Percentiles rank a stretch among this genome's conserved stretches.
phyloP scores from a whole-genome alignment of 495 filamentous ascomycete species.

The Penicillium manginii region DNA sequence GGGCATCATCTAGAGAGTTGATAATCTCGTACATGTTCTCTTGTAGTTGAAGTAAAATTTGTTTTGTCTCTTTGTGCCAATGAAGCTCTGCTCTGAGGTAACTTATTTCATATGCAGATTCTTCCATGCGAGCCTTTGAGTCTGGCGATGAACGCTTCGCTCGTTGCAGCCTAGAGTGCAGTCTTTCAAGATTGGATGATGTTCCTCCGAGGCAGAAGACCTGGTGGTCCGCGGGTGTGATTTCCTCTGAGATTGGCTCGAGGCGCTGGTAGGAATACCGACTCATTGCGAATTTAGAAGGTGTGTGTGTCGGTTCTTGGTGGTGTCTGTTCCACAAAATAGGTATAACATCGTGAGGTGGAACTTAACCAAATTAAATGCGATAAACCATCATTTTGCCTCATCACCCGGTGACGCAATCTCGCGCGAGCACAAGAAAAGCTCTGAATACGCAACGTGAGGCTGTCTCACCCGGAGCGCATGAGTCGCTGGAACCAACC shows the following conservation, averaged over 20 bases:
- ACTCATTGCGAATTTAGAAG: slow-evolving; percentile 4
- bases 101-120: slow-evolving; percentile 20
- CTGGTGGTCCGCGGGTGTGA: slow-evolving; percentile 17
- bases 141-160: slow-evolving; percentile 10
- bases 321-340: not conserved
- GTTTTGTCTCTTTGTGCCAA: slow-evolving; percentile 22
- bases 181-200: slow-evolving; percentile 14
- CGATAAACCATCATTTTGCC: not conserved
- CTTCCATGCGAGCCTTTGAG: slow-evolving; percentile 9
- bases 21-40: slow-evolving; percentile 11
- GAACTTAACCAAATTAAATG: not conserved
- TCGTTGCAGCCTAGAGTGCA: slow-evolving; percentile 12
- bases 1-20: slow-evolving; percentile 15
- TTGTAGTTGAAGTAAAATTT: slow-evolving; percentile 19
- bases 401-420: not conserved
- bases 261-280: slow-evolving; percentile 8
- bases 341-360: not conserved
- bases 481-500: too few species aligned
- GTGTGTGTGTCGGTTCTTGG: not conserved
- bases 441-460: not conserved
- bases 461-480: not conserved
- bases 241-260: slow-evolving; percentile 18
- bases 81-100: slow-evolving; percentile 24
- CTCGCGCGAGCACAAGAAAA: not conserved
- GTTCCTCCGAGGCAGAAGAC: slow-evolving; percentile 13